These are phyloP conservation scores for Neoarthrinium moseri DNA, from an alignment of 2,329 filamentous ascomycete species.

Conservation along the genomic window DNA sequence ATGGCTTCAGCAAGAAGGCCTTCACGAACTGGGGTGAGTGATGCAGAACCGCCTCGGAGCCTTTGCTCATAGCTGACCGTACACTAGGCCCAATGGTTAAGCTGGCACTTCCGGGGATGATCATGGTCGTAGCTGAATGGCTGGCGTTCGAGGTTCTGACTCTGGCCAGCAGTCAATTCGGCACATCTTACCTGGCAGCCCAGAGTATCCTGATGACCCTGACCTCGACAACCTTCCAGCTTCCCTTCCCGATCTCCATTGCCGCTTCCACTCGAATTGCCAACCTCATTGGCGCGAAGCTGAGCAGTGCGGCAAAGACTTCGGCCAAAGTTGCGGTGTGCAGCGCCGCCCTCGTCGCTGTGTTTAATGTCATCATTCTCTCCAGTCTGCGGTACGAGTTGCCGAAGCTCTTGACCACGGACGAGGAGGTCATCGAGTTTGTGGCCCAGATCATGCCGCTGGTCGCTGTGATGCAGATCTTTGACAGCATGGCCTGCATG, in stretches of 20 bases:
- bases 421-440: slow-evolving; percentile 65
- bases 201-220: slow-evolving; percentile 83
- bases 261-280: slow-evolving; percentile 86
- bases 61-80: background rate
- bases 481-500: slow-evolving; percentile 76
- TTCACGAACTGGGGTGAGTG: slow-evolving; percentile 66
- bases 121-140: slow-evolving; percentile 94
- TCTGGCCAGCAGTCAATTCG: slow-evolving; percentile 76
- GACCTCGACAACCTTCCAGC: slow-evolving; percentile 79
- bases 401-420: slow-evolving; percentile 75
- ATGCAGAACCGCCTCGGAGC: background rate
- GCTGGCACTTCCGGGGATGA: slow-evolving; percentile 81
- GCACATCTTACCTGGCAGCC: slow-evolving; percentile 76
- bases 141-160: slow-evolving; percentile 91
- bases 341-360: slow-evolving; percentile 67
- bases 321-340: slow-evolving; percentile 74
- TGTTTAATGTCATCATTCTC: slow-evolving; percentile 75
- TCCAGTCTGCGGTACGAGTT: slow-evolving; percentile 69
- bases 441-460: slow-evolving; percentile 73
- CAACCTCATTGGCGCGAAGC: slow-evolving; percentile 84
- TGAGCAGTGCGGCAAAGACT: slow-evolving; percentile 77
- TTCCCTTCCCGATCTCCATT: slow-evolving; percentile 89
- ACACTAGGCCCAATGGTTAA: slow-evolving; percentile 75
- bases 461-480: slow-evolving; percentile 85
- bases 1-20: slow-evolving; percentile 69